Conservation (phyloP, 805 yeast species). For the Maudiozyma saulgeensis region DNA sequence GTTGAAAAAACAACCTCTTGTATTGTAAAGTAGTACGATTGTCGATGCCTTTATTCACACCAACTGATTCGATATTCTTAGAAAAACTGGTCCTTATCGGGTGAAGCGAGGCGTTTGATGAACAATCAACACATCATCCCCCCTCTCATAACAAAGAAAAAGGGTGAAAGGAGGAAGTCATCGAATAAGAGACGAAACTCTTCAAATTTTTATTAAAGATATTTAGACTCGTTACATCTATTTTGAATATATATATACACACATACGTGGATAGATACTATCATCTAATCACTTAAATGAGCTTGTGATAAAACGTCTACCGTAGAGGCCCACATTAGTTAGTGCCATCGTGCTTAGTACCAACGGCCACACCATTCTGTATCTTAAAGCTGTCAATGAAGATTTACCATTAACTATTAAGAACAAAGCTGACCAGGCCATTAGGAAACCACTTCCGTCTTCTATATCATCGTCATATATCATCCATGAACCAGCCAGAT, state of each 20-base stretch:
- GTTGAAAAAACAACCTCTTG: too few species aligned
- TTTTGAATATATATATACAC: neutral
- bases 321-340: conserved; percentile 57
- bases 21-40: too few species aligned
- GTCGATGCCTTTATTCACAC: too few species aligned
- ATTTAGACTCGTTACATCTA: too few species aligned
- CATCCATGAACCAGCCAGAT: conserved; percentile 63
- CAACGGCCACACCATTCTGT: conserved; percentile 56
- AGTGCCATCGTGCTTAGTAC: conserved; percentile 48
- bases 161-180: too few species aligned
- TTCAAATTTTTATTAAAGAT: too few species aligned
- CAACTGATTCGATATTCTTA: too few species aligned
- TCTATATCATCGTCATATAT: conserved; percentile 64
- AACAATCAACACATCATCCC: too few species aligned
- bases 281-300: conserved; percentile 9
- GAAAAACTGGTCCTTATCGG: too few species aligned
- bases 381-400: conserved; percentile 41
- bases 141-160: too few species aligned
- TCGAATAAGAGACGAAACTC: too few species aligned
- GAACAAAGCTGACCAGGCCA: conserved; percentile 76
- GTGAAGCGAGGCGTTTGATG: too few species aligned
- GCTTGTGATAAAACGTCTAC: conserved; percentile 54
- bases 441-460: conserved; percentile 71
- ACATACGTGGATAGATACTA: neutral
- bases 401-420: conserved; percentile 60